Base-by-base conservation (phyloP, 164 flowering plant genomes). In the Vitis labrusca region DNA sequence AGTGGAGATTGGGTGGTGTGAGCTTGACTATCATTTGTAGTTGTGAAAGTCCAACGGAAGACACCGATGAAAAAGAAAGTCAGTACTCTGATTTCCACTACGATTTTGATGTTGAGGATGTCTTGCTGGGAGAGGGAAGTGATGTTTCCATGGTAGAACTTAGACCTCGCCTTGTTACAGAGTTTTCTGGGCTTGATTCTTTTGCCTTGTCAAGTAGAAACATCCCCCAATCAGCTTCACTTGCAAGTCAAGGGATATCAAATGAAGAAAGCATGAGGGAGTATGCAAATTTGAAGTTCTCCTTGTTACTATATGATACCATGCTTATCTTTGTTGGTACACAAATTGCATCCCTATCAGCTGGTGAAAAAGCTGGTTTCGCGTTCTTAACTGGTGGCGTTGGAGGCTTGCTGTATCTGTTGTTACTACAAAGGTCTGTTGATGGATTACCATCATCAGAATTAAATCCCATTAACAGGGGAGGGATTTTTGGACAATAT, bases 261-360 rank as follows among this genome's bases (percentile, higher is more conserved):
- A 84, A 78, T 32, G 90, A 92, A 72, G 89, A 88, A 73, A 86
- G 89, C 86, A 88, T 94, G 98, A 83, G 59, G 71, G 97, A 92
- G 63, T 94, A 94, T 71, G 79, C 82, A 65, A 84, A 92, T 69
- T 75, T 94, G 72, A 94, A 94, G 79, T 50, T 80, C 64, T 92
- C 98, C 37, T 76, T 94, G 76, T 72, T 94, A 56, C 75, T 89
- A 5, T 94, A 92, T 50, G 97, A 94, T 73, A 77, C 84, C 13
- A 30, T 83, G 64, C 88, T 94, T 19, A 77, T 88, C 62, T 61
- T 81, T 32, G 74, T 74, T 52, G 97, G 95, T 9, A 80, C 95
- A 27, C 66, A 82, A 48, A 65, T 86, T 48, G 64, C 83, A 61
- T 79, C 82, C 13, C 30, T 86, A 52, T 75, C 77, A 9, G 67